A percentile compares a stretch with the other conserved stretches of the same genome.
These are phyloP conservation scores for Cinnamomum micranthum DNA, from an alignment of 164 flowering plant genomes.

Conservation along the genomic window DNA sequence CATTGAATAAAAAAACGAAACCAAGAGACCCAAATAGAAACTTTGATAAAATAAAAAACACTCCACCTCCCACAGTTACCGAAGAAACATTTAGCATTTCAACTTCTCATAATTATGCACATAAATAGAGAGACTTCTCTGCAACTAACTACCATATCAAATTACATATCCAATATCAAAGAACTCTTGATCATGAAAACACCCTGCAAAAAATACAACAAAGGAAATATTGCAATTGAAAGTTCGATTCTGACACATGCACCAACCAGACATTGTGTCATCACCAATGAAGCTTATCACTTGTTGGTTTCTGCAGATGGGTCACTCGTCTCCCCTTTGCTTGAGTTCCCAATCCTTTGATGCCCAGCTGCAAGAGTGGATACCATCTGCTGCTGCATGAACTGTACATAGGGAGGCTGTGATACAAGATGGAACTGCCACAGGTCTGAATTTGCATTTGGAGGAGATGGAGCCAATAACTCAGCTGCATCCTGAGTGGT, in stretches of 20 bases:
- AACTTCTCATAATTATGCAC: too few relatives aligned
- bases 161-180: not conserved
- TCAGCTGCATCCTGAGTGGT: conserved; percentile 22
- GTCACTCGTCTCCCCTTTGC: conserved; percentile 18
- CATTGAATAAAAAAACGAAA: too few relatives aligned
- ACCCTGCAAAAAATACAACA: not conserved
- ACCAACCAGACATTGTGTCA: not conserved
- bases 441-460: conserved; percentile 25
- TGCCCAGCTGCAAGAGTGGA: conserved; percentile 27
- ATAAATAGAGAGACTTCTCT: not conserved
- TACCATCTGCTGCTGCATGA: conserved; percentile 23
- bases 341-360: conserved; percentile 20
- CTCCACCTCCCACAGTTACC: too few relatives aligned
- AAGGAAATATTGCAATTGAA: too few relatives aligned
- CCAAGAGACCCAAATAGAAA: too few relatives aligned
- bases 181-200: not conserved
- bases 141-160: not conserved
- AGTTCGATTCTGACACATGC: not conserved
- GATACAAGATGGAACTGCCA: conserved; percentile 42
- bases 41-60: too few relatives aligned
- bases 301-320: conserved; percentile 7
- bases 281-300: not conserved
- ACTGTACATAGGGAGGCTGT: conserved; percentile 22
- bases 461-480: conserved; percentile 13
- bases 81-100: too few relatives aligned